Conservation (phyloP, 192 early-diverging fungal species). For the Endogone sp. region DNA sequence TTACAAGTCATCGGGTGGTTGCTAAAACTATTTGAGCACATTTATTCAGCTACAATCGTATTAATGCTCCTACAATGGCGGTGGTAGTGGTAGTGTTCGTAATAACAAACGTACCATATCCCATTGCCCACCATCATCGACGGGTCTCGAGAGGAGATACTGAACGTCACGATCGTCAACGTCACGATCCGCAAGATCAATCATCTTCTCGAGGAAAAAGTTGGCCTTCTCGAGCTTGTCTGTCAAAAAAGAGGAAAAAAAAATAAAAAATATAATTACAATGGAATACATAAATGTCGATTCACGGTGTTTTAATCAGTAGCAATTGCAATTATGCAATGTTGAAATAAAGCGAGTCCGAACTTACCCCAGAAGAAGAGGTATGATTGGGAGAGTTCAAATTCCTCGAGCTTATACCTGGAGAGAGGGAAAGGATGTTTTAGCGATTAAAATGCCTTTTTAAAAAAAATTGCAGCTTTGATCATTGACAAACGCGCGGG, state of each 20-base stretch:
- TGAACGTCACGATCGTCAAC: constrained; percentile 66
- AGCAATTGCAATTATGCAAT: neutral
- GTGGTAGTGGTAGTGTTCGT: no score
- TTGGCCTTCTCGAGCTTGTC: constrained; percentile 84
- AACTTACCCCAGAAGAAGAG: constrained; percentile 48
- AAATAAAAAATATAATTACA: no score
- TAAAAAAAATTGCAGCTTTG: no score
- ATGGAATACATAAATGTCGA: no score
- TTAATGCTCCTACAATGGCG: no score
- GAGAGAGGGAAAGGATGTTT: constrained; percentile 9
- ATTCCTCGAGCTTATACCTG: constrained; percentile 67
- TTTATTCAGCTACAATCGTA: no score
- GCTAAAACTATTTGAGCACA: no score
- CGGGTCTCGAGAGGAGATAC: constrained; percentile 61
- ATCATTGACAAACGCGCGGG: no score
- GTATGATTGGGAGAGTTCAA: constrained; percentile 75
- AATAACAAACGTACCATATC: constrained; percentile 55
- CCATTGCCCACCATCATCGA: constrained; percentile 74
- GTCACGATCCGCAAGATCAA: constrained; percentile 55
- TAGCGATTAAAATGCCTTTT: no score
- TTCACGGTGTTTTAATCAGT: neutral
- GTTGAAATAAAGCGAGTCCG: no score
- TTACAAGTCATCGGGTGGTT: no score
- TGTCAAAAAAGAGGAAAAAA: constrained; percentile 36
- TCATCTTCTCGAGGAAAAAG: constrained; percentile 77